Conservation (phyloP, 2,329 filamentous ascomycete species). For the Paecilomyces fulvus region DNA sequence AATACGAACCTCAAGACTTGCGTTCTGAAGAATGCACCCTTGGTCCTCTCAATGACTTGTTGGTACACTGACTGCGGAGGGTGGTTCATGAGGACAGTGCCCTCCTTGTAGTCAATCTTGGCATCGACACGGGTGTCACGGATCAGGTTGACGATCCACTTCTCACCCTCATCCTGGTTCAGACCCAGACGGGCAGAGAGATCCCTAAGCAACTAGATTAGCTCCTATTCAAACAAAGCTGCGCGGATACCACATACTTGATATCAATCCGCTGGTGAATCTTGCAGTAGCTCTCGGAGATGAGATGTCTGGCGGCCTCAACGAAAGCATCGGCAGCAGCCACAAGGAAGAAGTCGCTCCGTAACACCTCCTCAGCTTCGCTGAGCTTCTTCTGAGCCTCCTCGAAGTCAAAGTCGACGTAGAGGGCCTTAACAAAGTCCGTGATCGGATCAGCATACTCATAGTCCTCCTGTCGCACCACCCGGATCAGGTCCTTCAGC, state of each 20-base stretch:
- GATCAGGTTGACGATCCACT: constrained; percentile 99
- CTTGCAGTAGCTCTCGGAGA: constrained; percentile 99
- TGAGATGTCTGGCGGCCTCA: constrained; percentile 87
- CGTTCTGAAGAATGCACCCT: constrained; percentile 97
- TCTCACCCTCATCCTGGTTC: constrained; percentile 92
- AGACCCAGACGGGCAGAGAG: constrained; percentile 85
- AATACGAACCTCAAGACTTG: constrained; percentile 65
- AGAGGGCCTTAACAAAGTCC: constrained; percentile 91
- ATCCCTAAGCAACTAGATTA: constrained; percentile 47
- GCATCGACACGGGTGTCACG: constrained; percentile 94
- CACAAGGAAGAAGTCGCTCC: constrained; percentile 90
- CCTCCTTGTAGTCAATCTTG: constrained; percentile 99
- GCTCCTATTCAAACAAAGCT: constrained; percentile 1
- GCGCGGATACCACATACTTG: constrained; percentile 47
- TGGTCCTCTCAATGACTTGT: constrained; percentile 98
- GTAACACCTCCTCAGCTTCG: constrained; percentile 83
- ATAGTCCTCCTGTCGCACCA: constrained; percentile 94
- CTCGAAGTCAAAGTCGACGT: constrained; percentile 95
- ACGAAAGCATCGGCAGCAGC: constrained; percentile 81
- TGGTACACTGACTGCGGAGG: constrained; percentile 97
- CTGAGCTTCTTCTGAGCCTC: constrained; percentile 84
- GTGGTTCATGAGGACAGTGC: constrained; percentile 99
- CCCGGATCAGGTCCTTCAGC: constrained; percentile 91
- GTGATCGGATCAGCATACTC: constrained; percentile 96
- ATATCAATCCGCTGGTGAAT: constrained; percentile 99